Percentiles rank a stretch among this genome's conserved stretches.
These are phyloP conservation scores for Xylaria sp. DNA, from an alignment of 2,329 filamentous ascomycete genomes.

Conservation along the genomic window DNA sequence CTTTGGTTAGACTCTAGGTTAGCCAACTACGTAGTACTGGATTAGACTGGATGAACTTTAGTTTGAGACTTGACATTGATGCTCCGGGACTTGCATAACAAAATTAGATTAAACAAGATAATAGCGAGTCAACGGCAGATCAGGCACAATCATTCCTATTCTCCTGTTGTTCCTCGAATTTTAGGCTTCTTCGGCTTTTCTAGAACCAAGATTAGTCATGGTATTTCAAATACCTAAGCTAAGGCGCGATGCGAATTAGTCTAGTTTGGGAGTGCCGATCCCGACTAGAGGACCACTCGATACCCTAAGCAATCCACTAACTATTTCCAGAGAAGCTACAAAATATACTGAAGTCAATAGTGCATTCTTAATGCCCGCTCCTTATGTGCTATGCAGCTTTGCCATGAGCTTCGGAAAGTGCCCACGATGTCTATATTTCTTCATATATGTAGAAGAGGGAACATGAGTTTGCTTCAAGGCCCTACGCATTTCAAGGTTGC, in stretches of 20 bases:
- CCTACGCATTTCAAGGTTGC: neutral
- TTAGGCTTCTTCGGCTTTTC: slow-evolving; percentile 29
- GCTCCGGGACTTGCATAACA: too few species aligned
- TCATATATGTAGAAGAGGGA: neutral
- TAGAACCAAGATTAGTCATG: slow-evolving; percentile 31
- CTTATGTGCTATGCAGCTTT: neutral
- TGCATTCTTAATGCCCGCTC: neutral
- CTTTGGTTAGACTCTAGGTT: too few species aligned
- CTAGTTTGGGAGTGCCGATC: slow-evolving; percentile 32
- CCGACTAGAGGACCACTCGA: slow-evolving; percentile 10
- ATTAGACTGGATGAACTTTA: neutral
- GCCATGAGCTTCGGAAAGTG: neutral
- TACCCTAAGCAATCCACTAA: neutral
- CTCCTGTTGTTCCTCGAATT: neutral
- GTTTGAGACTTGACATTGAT: too few species aligned
- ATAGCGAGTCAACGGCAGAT: neutral
- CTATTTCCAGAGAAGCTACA: too few species aligned
- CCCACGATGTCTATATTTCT: neutral
- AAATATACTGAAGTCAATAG: too few species aligned
- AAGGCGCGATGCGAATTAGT: slow-evolving; percentile 24
- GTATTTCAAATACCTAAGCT: slow-evolving; percentile 29
- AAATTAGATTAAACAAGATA: too few species aligned
- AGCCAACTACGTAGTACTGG: too few species aligned
- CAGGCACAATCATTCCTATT: neutral
- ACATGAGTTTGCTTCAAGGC: neutral